Conservation (phyloP, 139 green algal genomes). For the Chlorella vulgaris region DNA sequence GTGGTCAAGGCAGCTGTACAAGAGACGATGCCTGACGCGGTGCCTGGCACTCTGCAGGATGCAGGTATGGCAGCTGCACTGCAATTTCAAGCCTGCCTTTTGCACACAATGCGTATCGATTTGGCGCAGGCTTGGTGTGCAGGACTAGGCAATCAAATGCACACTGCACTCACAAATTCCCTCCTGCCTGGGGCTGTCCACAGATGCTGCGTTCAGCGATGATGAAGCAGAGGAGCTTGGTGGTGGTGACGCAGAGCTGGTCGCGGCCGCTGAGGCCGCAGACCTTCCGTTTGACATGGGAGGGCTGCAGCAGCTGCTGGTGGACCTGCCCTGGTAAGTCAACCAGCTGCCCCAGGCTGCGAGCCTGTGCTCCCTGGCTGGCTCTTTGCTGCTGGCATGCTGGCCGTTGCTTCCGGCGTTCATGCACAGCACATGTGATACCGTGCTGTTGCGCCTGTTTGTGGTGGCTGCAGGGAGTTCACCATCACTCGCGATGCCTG, state of each 20-base stretch:
- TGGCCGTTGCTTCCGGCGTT: background rate
- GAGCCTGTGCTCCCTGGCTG: background rate
- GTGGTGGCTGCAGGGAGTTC: conserved; percentile 41
- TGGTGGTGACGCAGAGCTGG: background rate
- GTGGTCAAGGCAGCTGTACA: conserved; percentile 19
- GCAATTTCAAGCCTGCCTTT: background rate
- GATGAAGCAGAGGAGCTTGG: background rate
- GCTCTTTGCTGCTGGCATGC: too few relatives aligned
- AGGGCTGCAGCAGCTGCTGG: background rate
- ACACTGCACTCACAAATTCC: background rate
- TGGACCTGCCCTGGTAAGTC: conserved; percentile 3
- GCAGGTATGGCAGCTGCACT: background rate
- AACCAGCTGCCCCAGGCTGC: background rate
- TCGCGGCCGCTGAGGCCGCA: background rate
- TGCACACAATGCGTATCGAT: background rate
- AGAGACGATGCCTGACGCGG: background rate
- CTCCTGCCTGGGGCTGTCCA: background rate
- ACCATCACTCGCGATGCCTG: conserved; percentile 50
- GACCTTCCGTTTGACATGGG: background rate
- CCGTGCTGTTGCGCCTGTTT: background rate
- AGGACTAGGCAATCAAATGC: background rate
- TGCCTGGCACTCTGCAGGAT: background rate
- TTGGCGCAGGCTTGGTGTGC: background rate
- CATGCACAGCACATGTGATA: too few relatives aligned
- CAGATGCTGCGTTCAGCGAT: conserved; percentile 26